Evolutionary conservation across 179 eudicot genomes (phyloP), one percentile per base, ranked within the genome.

Genomic region (Spergularia azorica): DNA sequence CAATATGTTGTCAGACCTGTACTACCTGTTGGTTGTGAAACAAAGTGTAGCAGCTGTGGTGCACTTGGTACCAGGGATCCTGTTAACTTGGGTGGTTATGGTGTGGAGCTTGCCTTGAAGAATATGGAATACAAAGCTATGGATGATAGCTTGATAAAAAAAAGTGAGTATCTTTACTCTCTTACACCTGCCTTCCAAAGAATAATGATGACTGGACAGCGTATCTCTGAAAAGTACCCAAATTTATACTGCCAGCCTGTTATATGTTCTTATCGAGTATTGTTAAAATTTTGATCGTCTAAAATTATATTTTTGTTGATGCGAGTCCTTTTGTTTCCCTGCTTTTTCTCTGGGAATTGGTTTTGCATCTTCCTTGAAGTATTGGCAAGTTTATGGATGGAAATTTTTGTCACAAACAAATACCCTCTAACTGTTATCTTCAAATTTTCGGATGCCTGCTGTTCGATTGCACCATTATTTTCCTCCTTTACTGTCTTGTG

Each of bases 41-140:
- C 79, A 59, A 86, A 85, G 82, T 79, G 81, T 86, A 84, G 86
- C 62, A 77, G 71, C 60, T 95, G 99, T 87, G 92, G 91, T 73
- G 88, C 91, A 51, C 79, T 94, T 77, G 99, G 99, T 60, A 78
- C 94, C 9, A 84, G 83, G 36, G 94, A 87, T 76, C 89, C 97
- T 36, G 83, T 95, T 77, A 90, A 90, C 85, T 84, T 95, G 87
- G 99, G 97, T 70, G 99, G 99, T 68, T 95, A 93, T 82, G 99
- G 99, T 55, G 97, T 95, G 60, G 99, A 95, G 88, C 99, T 95
- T 78, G 99, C 99, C 73, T 79, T 95, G 88, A 95, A 95, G 86
- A 93, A 95, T 87, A 95, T 95, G 99, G 98, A 95, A 81, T 95
- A 95, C 75, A 95, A 95, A 82, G 99, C 99, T 79, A 95, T 95